Evolutionary conservation across 2,329 filamentous ascomycete species (phyloP).

Genomic region (Colletotrichum musicola): DNA sequence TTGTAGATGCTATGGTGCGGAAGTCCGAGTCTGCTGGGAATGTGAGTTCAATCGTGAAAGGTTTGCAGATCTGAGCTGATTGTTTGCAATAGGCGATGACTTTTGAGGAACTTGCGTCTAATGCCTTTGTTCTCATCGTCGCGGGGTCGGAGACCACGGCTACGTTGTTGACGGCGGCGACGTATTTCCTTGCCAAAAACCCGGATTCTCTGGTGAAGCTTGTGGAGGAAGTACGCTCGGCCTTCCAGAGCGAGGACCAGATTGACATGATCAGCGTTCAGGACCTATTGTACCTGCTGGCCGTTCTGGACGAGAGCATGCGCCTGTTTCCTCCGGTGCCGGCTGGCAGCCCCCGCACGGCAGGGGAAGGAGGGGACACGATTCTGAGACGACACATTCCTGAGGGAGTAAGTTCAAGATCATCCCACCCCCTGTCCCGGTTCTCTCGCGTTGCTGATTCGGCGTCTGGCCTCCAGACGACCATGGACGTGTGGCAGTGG

Average conservation of each 20-base stretch:
- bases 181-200: slow-evolving; percentile 46
- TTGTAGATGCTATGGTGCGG: slow-evolving; percentile 35
- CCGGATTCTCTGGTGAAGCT: slow-evolving; percentile 47
- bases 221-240: slow-evolving; percentile 51
- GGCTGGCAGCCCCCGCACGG: slow-evolving; percentile 44
- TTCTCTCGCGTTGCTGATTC: too few relatives aligned
- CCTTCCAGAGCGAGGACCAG: slow-evolving; percentile 49
- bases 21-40: neutral
- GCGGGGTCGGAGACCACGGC: slow-evolving; percentile 52
- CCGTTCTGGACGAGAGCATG: slow-evolving; percentile 56
- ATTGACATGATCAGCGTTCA: slow-evolving; percentile 49
- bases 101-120: slow-evolving; percentile 32
- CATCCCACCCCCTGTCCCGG: too few relatives aligned
- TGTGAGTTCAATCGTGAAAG: neutral
- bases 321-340: slow-evolving; percentile 52
- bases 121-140: slow-evolving; percentile 41
- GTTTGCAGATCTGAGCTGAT: neutral
- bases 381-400: slow-evolving; percentile 49
- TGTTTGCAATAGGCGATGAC: neutral
- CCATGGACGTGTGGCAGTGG: slow-evolving; percentile 58
- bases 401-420: slow-evolving; percentile 41
- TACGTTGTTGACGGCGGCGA: slow-evolving; percentile 44
- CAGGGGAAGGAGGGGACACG: slow-evolving; percentile 46
- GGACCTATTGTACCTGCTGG: slow-evolving; percentile 52
- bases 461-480: slow-evolving; percentile 44